These are phyloP conservation scores for Lichina pygmaea DNA, from an alignment of 495 filamentous ascomycete species.

Conservation along the genomic window DNA sequence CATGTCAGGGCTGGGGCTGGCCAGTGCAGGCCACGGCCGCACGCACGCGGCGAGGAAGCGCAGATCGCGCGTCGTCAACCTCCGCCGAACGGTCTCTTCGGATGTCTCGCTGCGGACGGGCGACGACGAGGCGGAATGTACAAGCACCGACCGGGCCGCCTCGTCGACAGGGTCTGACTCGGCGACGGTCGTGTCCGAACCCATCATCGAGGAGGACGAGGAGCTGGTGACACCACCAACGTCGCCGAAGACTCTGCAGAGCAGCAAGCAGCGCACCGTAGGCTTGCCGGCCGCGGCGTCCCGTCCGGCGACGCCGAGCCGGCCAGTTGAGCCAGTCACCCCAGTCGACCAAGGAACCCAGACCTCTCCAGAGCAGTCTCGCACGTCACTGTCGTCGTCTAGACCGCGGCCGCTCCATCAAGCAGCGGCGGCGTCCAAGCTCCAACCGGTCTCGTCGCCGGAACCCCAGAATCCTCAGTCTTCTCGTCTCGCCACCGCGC, in stretches of 20 bases:
- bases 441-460: not conserved
- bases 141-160: not conserved
- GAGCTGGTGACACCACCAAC: not conserved
- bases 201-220: not conserved
- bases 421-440: too few relatives aligned
- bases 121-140: not conserved
- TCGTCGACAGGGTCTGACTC: not conserved
- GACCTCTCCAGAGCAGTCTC: too few relatives aligned
- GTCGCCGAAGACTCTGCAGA: not conserved
- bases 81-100: conserved; percentile 42
- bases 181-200: not conserved
- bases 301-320: not conserved
- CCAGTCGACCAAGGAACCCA: not conserved
- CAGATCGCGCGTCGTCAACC: conserved; percentile 82
- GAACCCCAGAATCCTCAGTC: not conserved
- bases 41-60: conserved; percentile 35
- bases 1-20: conserved; percentile 28
- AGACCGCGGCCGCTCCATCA: not conserved
- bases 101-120: not conserved
- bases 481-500: not conserved
- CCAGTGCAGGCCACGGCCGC: conserved; percentile 35
- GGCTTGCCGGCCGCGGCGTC: not conserved
- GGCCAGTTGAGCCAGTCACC: not conserved
- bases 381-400: not conserved
- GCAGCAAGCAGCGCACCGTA: not conserved